Evolutionary conservation across 257 asterid genomes (phyloP).

Genomic region (Anisodus tanguticus): DNA sequence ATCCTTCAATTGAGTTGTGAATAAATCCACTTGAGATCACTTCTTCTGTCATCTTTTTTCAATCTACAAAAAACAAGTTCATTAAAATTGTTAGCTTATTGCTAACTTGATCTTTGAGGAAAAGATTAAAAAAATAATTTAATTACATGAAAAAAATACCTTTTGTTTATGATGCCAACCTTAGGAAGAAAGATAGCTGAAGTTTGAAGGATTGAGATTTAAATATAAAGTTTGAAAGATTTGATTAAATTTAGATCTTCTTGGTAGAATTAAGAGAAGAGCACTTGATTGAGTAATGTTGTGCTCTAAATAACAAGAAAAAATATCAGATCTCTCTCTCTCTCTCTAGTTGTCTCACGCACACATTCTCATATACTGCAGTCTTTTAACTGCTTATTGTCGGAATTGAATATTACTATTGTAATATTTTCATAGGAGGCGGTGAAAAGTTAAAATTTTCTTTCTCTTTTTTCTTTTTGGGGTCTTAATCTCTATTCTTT

Average conservation of each 20-base stretch:
- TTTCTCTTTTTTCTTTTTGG: not conserved
- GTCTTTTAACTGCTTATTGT: constrained; percentile 63
- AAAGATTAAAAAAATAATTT: not conserved
- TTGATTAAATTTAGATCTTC: constrained; percentile 27
- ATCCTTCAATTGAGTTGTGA: constrained; percentile 49
- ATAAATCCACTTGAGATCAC: constrained; percentile 48
- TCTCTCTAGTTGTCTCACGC: constrained; percentile 12
- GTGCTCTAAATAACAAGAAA: constrained; percentile 35
- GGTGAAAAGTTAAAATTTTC: constrained; percentile 39
- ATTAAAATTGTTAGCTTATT: not conserved
- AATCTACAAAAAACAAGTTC: not conserved
- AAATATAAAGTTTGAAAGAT: constrained; percentile 21
- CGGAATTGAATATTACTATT: constrained; percentile 48
- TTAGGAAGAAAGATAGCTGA: constrained; percentile 28
- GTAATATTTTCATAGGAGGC: constrained; percentile 41
- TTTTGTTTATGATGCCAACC: constrained; percentile 47
- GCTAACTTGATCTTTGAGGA: constrained; percentile 5
- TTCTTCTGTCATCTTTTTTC: constrained; percentile 63
- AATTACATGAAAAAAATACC: constrained; percentile 40
- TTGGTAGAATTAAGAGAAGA: constrained; percentile 28
- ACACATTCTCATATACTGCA: constrained; percentile 46
- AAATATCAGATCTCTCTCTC: constrained; percentile 32
- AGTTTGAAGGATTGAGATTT: constrained; percentile 32
- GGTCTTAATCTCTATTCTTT: not conserved
- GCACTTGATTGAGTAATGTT: constrained; percentile 33